Evolutionary conservation across 2,329 filamentous ascomycete genomes (phyloP).

Genomic region (Alternaria conjuncta): DNA sequence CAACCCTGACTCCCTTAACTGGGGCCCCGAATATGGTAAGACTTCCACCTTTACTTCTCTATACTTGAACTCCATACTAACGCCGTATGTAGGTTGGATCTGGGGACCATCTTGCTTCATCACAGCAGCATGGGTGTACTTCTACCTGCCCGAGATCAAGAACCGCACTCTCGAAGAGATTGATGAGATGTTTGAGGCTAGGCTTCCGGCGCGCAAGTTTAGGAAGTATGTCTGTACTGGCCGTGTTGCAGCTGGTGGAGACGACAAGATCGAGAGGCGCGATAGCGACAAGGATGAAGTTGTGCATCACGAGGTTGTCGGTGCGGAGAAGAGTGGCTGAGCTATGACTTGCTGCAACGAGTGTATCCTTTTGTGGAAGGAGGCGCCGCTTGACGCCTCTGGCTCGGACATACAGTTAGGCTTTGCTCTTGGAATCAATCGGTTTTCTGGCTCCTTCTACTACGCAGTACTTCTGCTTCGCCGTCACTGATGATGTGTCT

Average conservation of each 20-base stretch:
- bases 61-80: not conserved
- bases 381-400: not conserved
- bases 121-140: conserved; percentile 41
- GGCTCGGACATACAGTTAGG: not conserved
- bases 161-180: conserved; percentile 48
- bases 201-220: conserved; percentile 38
- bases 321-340: conserved; percentile 6
- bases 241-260: conserved; percentile 15
- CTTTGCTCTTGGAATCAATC: not conserved
- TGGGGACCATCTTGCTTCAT: conserved; percentile 50
- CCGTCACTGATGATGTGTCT: not conserved
- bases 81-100: conserved; percentile 32
- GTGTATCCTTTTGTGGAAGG: not conserved
- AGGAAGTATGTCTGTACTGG: conserved; percentile 41
- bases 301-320: conserved; percentile 16
- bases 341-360: not conserved
- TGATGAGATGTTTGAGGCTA: conserved; percentile 44
- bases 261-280: conserved; percentile 17
- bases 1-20: conserved; percentile 61
- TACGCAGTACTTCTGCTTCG: not conserved
- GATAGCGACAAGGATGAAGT: conserved; percentile 28
- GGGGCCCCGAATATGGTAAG: conserved; percentile 62
- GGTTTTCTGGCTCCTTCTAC: not conserved
- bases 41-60: not conserved
- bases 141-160: conserved; percentile 47